These are phyloP conservation scores for Cystobasidium slooffiae DNA, from an alignment of 1,284 basidiomycete genomes.

Conservation along the genomic window DNA sequence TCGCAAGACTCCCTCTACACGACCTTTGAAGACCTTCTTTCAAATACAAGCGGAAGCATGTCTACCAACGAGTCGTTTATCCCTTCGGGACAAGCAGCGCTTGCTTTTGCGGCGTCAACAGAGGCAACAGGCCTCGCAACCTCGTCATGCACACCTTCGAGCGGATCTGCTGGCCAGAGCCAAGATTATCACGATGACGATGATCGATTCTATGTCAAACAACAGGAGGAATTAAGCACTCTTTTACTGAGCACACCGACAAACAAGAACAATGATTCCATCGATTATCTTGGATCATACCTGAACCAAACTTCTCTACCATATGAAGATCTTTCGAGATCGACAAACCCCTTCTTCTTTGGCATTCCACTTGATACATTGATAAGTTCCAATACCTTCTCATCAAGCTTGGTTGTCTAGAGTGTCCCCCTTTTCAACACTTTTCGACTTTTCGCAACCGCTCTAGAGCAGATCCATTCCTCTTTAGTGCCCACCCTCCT, in stretches of 20 bases:
- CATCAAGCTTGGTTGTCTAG: background rate
- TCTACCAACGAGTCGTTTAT: conserved; percentile 15
- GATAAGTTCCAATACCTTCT: background rate
- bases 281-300: background rate
- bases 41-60: background rate
- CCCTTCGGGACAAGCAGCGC: conserved; percentile 14
- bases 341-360: conserved; percentile 32
- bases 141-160: background rate
- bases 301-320: background rate
- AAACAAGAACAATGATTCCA: background rate
- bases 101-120: conserved; percentile 11
- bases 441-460: conserved; percentile 2
- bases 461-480: background rate
- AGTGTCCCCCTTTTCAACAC: background rate
- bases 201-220: conserved; percentile 38
- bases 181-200: conserved; percentile 38
- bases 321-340: background rate
- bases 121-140: background rate
- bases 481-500: too few species aligned
- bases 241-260: background rate
- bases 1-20: conserved; percentile 6
- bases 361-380: conserved; percentile 11
- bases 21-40: conserved; percentile 18
- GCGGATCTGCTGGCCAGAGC: conserved; percentile 26
- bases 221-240: conserved; percentile 27